Base-by-base conservation (phyloP, 345 rosid species). In the Eutrema japonicum region DNA sequence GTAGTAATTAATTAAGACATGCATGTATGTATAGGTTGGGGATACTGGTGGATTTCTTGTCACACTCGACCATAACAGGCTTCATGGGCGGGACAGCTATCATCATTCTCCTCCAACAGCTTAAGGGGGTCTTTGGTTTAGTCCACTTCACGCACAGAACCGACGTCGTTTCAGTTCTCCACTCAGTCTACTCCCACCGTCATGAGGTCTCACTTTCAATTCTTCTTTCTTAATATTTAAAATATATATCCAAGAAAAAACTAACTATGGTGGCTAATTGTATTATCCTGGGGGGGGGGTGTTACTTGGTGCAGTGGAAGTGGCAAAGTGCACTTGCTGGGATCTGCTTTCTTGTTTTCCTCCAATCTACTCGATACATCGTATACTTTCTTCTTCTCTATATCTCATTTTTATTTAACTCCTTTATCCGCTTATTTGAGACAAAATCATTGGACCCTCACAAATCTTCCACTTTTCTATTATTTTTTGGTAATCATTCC, bases 41-140 rank as follows among this genome's bases (percentile, higher is more conserved):
- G 36, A 82, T 94, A 53, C 62, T 94, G 68, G 97, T 94, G 72
- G 98, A 94, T 74, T 91, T 94, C 77, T 52, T 94, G 72, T 85
- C 98, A 10, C 97, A 91, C 67, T 89, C 98, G 0, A 94, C 98
- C 6, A 94, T 94, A 68, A 83, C 88, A 3, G 98, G 98, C 26
- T 91, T 94, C 87, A 91, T 94, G 96, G 87, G 88, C 27, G 97
- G 97, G 42, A 91, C 97, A 1, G 97, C 98, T 1, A 71, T 83
- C 3, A 76, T 94, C 7, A 91, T 94, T 29, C 83, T 82, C 54
- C 82, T 91, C 16, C 97, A 94, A 73, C 98, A 94, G 71, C 69
- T 94, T 68, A 94, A 89, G 76, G 96, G 96, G 62, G 22, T 91
- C n/a, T 71, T 94, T 33, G 98, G 98, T 12, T 27, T 94, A 76